Evolutionary conservation across 192 early-diverging fungal species (phyloP).

Genomic region (Podila minutissima): DNA sequence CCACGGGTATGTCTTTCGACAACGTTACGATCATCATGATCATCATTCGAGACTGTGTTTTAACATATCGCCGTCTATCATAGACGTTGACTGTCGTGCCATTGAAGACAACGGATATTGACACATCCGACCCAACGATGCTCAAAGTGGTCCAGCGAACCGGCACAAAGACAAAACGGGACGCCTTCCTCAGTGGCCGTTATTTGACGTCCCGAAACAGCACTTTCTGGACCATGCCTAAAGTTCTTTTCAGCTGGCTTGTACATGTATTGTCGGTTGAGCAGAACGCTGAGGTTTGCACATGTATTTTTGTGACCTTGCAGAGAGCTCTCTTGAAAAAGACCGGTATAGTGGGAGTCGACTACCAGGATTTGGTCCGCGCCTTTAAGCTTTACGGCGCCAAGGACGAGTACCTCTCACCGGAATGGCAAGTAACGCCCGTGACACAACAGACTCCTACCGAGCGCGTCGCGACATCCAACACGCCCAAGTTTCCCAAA

Average conservation of each 20-base stretch:
- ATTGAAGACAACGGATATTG: constrained; percentile 3
- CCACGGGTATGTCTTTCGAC: constrained; percentile 16
- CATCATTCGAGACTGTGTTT: too few species aligned
- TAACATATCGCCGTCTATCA: neutral
- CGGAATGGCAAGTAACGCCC: constrained; percentile 24
- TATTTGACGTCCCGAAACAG: constrained; percentile 19
- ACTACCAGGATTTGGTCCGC: constrained; percentile 21
- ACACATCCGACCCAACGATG: constrained; percentile 13
- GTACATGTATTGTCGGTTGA: constrained; percentile 23
- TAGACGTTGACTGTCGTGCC: neutral
- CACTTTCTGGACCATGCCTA: constrained; percentile 38
- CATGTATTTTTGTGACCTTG: constrained; percentile 18
- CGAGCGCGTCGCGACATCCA: constrained; percentile 10
- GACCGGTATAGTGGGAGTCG: constrained; percentile 22
- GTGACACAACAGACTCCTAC: constrained; percentile 9
- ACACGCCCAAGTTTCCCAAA: constrained; percentile 27
- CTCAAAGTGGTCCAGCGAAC: constrained; percentile 22
- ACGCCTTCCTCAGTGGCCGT: constrained; percentile 14
- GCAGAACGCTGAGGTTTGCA: constrained; percentile 12
- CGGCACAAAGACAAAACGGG: constrained; percentile 9
- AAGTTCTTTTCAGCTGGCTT: constrained; percentile 35
- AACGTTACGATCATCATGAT: neutral
- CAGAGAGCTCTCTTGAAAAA: constrained; percentile 20
- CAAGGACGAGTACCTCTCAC: constrained; percentile 15
- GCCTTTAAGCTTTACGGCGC: constrained; percentile 32